Evolutionary conservation across 148 eudicot genomes (phyloP).

Genomic region (Euryodendron excelsum): DNA sequence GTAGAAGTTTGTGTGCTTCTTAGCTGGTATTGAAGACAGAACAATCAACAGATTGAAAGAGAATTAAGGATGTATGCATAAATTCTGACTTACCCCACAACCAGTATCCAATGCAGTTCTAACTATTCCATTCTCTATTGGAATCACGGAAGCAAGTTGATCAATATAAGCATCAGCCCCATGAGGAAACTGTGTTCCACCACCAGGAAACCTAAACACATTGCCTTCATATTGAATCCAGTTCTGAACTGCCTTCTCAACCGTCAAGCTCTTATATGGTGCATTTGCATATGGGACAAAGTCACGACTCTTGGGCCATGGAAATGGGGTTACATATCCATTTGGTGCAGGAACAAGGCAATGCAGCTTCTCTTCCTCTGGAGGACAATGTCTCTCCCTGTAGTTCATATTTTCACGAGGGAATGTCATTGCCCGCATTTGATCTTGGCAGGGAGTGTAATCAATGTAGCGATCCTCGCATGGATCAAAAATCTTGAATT

Average conservation of each 20-base stretch:
- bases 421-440: constrained; percentile 51
- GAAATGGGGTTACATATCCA: constrained; percentile 53
- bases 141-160: constrained; percentile 49
- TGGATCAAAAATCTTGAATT: constrained; percentile 32
- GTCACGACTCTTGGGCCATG: constrained; percentile 57
- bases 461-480: constrained; percentile 39
- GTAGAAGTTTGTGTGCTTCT: too few species aligned
- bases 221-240: constrained; percentile 61
- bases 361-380: constrained; percentile 35
- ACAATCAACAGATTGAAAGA: background rate
- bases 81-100: constrained; percentile 45
- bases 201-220: constrained; percentile 61
- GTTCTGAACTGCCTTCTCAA: constrained; percentile 58
- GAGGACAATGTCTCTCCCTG: constrained; percentile 54
- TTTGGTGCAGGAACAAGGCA: constrained; percentile 55
- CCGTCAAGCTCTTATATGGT: constrained; percentile 53
- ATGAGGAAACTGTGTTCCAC: constrained; percentile 61
- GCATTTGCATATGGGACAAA: constrained; percentile 59
- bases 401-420: constrained; percentile 52
- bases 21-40: background rate
- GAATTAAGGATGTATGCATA: background rate
- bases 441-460: constrained; percentile 56
- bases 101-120: constrained; percentile 62
- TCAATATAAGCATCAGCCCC: constrained; percentile 54
- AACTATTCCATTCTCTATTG: constrained; percentile 43